These are phyloP conservation scores for Colletotrichum sp. DNA, from an alignment of 2,329 filamentous ascomycete genomes.

Conservation along the genomic window DNA sequence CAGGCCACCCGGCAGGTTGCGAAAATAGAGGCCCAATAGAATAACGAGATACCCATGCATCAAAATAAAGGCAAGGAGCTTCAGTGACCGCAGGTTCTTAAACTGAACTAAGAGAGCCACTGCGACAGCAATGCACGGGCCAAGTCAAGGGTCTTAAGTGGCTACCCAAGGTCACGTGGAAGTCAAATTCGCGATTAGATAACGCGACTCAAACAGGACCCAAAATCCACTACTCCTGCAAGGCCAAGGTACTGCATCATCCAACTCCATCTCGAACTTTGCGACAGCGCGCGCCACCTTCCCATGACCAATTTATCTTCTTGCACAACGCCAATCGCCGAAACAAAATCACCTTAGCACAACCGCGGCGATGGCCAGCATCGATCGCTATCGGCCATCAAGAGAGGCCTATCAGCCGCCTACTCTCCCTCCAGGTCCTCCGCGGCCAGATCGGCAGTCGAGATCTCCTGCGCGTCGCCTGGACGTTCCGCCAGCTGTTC, in stretches of 20 bases:
- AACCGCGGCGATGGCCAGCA: constrained; percentile 56
- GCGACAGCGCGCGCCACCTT: constrained; percentile 3
- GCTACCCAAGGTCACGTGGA: constrained; percentile 1
- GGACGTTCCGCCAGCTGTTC: constrained; percentile 65
- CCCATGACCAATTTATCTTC: constrained; percentile 9
- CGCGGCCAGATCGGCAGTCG: constrained; percentile 46
- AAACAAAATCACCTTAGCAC: background rate
- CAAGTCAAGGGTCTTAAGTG: background rate
- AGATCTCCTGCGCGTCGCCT: constrained; percentile 56
- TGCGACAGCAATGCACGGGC: background rate
- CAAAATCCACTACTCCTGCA: constrained; percentile 3
- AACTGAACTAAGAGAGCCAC: background rate
- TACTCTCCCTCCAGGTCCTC: constrained; percentile 40
- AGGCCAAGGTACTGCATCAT: background rate
- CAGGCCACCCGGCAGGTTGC: background rate
- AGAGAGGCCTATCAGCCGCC: constrained; percentile 65
- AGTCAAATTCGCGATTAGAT: constrained; percentile 25
- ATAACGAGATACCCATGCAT: background rate
- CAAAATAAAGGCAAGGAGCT: background rate
- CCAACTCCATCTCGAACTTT: background rate
- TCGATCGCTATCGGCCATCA: constrained; percentile 63
- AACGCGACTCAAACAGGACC: constrained; percentile 22
- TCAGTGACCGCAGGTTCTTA: background rate
- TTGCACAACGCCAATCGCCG: background rate
- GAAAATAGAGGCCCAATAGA: constrained; percentile 14